Evolutionary conservation across 805 yeast genomes (phyloP), one percentile per base, ranked within the genome.

Genomic region (Starmera caribaea): DNA sequence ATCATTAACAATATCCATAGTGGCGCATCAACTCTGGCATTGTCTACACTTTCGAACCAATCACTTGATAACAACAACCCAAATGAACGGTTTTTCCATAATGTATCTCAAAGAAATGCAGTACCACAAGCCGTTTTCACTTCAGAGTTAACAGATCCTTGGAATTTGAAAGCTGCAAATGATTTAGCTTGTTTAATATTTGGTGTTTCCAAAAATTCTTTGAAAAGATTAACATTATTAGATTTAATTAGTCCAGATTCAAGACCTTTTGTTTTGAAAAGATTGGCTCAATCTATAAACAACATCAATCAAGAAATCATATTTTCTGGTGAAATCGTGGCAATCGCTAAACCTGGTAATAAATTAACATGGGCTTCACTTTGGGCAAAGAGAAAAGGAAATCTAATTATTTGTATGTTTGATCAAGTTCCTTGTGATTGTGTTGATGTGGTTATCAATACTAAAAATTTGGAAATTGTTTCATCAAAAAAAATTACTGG

Each of bases 101-200:
- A 81, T 30, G 70, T 86, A 1, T 71, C 88, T 0, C 79, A 83
- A 3, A 87, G 83, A 49, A 80, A 79, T 43, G 64, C 81, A 0
- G 66, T 76, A 2, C 90, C 90, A 10, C 92, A 86, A 53, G 92
- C 96, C 0, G 80, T 88, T 11, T 80, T 89, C 56, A 86, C 96
- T 0, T 84, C 94, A 37, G 77, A 76, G 3, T 63, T 73, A 17
- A 75, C 72, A 12, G 70, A 73, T 36, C 97, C 97, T 1, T 89
- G 92, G 89, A 62, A 67, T 24, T 71, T 89, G 37, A 76, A 75
- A 51, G 89, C 94, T 7, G 87, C 94, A 13, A 89, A 90, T 55
- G 97, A 89, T 59, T 66, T 88, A 47, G 95, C 96, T 0, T 84
- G 95, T 53, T 66, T 87, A 43, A 77, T 85, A 65, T 84, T 89